Evolutionary conservation across 2,329 filamentous ascomycete species (phyloP).

Genomic region (Talaromyces sp.): DNA sequence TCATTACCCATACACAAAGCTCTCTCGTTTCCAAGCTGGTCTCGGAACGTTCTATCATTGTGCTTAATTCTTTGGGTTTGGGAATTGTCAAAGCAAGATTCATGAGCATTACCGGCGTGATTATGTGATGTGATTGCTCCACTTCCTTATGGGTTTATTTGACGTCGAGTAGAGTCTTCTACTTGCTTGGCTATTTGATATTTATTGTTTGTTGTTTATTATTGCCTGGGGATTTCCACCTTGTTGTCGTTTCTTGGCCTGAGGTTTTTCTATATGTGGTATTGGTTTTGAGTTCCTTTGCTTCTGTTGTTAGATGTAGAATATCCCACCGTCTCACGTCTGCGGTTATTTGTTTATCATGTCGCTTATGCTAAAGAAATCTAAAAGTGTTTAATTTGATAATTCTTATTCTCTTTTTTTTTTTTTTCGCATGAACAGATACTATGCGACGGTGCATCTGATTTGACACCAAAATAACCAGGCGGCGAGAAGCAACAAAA

Average conservation of each 20-base stretch:
- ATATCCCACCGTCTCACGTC: conserved; percentile 9
- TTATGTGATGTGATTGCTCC: conserved; percentile 1
- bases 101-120: conserved; percentile 7
- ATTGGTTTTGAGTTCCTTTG: neutral
- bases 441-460: too few relatives aligned
- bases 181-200: neutral
- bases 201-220: neutral
- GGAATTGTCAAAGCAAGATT: conserved; percentile 1
- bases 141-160: neutral
- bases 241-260: neutral
- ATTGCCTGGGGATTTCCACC: neutral
- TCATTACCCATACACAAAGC: neutral
- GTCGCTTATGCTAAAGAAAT: conserved; percentile 2
- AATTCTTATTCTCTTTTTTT: too few relatives aligned
- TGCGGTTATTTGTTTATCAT: neutral
- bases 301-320: conserved; percentile 15
- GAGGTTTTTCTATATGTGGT: neutral
- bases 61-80: neutral
- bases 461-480: too few relatives aligned
- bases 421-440: neutral
- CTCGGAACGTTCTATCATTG: neutral
- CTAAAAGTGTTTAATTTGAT: conserved; percentile 1
- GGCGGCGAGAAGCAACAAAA: neutral
- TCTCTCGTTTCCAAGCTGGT: conserved; percentile 1
- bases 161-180: neutral